Evolutionary conservation across 805 yeast genomes (phyloP), one percentile per base, ranked within the genome.

Genomic region (Teunomyces pallodes): DNA sequence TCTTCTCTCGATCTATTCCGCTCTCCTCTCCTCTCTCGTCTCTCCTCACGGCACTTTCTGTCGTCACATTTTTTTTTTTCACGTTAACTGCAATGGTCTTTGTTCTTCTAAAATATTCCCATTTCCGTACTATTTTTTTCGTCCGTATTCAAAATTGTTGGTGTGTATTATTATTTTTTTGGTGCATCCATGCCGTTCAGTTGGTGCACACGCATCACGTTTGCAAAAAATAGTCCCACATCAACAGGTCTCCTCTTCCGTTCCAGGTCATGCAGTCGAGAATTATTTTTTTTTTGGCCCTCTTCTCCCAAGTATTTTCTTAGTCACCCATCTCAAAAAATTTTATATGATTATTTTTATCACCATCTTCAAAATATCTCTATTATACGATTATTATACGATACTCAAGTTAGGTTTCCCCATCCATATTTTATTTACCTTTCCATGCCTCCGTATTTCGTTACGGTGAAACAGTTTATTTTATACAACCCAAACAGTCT

Each of bases 311-410:
- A 16, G 30, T 38, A 38, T 38, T 38, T 38, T 38, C 41, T 38
- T 38, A 38, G 41, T 38, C 41, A 38, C 16, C 27, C 10, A 16
- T 36, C 16, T 38, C 17, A 24, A 24, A 38, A 24, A 30, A 30
- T 30, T 12, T 20, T 38, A 20, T 38, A 20, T 26, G 14, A 24
- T 12, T 38, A 38, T 38, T 38, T 38, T 38, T 10, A 38, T 6
- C n/a, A 17, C 13, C 41, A 6, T 36, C n/a, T 38, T 20, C 28
- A 38, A 38, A 38, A 38, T 38, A 38, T 38, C 30, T 38, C 41
- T 38, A 38, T 38, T 38, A 38, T 38, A 38, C 41, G 41, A 38
- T 38, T 38, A 38, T 38, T 38, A 38, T 38, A 26, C 30, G 41
- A 26, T 38, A 7, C 41, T 26, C 30, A 26, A 26, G 30, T 26